These are phyloP conservation scores for Malassezia dermatis DNA, from an alignment of 1,284 basidiomycete genomes.

Conservation along the genomic window DNA sequence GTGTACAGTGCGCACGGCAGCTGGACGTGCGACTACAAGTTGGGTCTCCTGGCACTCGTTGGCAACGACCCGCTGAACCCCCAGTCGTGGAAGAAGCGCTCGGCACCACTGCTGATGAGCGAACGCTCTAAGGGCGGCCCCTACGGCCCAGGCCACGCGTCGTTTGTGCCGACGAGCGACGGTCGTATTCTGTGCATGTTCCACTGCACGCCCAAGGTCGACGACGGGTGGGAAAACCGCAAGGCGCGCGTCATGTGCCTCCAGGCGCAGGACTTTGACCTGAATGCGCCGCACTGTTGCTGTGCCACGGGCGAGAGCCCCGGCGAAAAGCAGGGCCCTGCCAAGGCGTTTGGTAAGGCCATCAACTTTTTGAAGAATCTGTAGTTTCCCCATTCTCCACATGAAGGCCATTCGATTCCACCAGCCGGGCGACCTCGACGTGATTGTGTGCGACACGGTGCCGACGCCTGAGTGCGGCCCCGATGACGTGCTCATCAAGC, in stretches of 20 bases:
- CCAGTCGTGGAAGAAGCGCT: slow-evolving; percentile 13
- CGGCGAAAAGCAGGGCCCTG: not conserved
- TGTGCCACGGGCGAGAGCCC: slow-evolving; percentile 10
- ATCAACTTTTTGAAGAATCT: slow-evolving; percentile 9
- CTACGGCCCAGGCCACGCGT: slow-evolving; percentile 17
- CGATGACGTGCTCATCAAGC: slow-evolving; percentile 69
- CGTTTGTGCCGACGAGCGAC: slow-evolving; percentile 13
- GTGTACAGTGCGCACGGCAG: slow-evolving; percentile 21
- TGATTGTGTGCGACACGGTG: slow-evolving; percentile 59
- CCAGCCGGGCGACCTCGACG: slow-evolving; percentile 63
- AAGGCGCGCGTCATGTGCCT: slow-evolving; percentile 15
- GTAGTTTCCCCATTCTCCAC: slow-evolving; percentile 42
- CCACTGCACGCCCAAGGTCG: slow-evolving; percentile 13
- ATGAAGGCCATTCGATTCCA: slow-evolving; percentile 54
- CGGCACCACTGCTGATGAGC: slow-evolving; percentile 12
- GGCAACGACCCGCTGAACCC: slow-evolving; percentile 15
- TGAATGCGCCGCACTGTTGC: slow-evolving; percentile 3
- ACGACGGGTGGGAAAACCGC: slow-evolving; percentile 18
- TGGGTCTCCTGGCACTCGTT: slow-evolving; percentile 11
- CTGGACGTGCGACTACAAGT: slow-evolving; percentile 21
- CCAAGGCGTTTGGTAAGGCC: slow-evolving; percentile 5
- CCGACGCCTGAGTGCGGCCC: slow-evolving; percentile 58
- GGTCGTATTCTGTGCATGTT: slow-evolving; percentile 11
- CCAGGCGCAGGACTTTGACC: slow-evolving; percentile 2
- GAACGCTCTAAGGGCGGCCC: slow-evolving; percentile 8